phyloP scores from a whole-genome alignment of 2,329 filamentous ascomycete genomes.

The Fusarium fujikuroi region DNA sequence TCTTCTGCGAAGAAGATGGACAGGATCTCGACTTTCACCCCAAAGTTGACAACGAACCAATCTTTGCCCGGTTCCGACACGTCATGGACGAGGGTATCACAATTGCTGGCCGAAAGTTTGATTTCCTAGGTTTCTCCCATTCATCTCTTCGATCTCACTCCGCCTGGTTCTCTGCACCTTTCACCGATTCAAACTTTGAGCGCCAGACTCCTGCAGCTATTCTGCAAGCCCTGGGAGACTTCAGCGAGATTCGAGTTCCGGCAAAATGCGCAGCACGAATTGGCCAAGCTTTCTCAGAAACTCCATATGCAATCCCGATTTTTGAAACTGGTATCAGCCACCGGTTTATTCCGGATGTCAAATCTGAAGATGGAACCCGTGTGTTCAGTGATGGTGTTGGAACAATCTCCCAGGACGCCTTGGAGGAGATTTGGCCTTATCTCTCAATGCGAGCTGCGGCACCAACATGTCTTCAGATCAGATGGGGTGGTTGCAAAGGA shows the following conservation, averaged over 20 bases:
- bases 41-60: conserved; percentile 54
- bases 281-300: conserved; percentile 79
- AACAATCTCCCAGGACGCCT: conserved; percentile 71
- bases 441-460: conserved; percentile 59
- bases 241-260: conserved; percentile 61
- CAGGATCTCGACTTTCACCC: conserved; percentile 69
- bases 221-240: conserved; percentile 61
- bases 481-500: conserved; percentile 79
- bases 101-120: conserved; percentile 71
- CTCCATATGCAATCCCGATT: conserved; percentile 69
- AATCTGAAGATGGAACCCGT: conserved; percentile 58
- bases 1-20: conserved; percentile 80
- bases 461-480: conserved; percentile 79
- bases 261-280: conserved; percentile 69
- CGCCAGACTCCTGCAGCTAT: conserved; percentile 55
- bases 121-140: conserved; percentile 82
- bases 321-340: conserved; percentile 50
- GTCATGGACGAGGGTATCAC: conserved; percentile 69
- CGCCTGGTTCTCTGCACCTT: conserved; percentile 70
- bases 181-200: conserved; percentile 49
- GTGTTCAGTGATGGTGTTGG: conserved; percentile 85
- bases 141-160: conserved; percentile 79
- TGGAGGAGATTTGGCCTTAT: conserved; percentile 67
- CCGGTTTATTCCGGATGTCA: conserved; percentile 61
- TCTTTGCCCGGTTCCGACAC: conserved; percentile 69